Conservation (phyloP, 495 filamentous ascomycete genomes). For the Lineolata rhizophorae region DNA sequence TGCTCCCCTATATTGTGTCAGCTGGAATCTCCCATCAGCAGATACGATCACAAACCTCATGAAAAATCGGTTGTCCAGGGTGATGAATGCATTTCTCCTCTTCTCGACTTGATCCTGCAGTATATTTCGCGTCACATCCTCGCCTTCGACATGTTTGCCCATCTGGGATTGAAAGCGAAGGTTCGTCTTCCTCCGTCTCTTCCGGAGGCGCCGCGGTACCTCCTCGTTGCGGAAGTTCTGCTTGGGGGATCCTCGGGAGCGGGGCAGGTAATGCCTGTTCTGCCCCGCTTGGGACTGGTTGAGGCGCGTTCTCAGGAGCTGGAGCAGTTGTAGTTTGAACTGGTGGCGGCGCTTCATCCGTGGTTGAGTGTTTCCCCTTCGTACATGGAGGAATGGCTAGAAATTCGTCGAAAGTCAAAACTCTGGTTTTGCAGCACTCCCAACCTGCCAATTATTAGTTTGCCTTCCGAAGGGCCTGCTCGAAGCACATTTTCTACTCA, state of each 20-base stretch:
- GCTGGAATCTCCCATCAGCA: too few relatives aligned
- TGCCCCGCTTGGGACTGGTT: constrained; percentile 6
- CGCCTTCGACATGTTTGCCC: constrained; percentile 57
- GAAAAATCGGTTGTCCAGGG: constrained; percentile 74
- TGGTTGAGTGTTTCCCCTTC: constrained; percentile 74
- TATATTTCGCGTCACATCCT: constrained; percentile 46
- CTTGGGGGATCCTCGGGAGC: constrained; percentile 7
- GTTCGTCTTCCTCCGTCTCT: constrained; percentile 80
- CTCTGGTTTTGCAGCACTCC: constrained; percentile 98
- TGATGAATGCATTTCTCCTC: constrained; percentile 71
- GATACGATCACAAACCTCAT: too few relatives aligned
- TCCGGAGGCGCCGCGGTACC: constrained; percentile 41
- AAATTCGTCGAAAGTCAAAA: constrained; percentile 98
- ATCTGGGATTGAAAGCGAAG: constrained; percentile 39
- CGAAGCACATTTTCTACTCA: constrained; percentile 10
- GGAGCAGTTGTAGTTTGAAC: too few relatives aligned
- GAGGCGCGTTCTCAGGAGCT: too few relatives aligned
- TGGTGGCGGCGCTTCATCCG: constrained; percentile 44
- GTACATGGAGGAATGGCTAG: constrained; percentile 86
- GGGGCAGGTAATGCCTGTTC: constrained; percentile 4
- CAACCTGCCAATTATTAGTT: constrained; percentile 39
- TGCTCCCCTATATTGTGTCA: too few relatives aligned
- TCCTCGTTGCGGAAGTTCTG: constrained; percentile 22
- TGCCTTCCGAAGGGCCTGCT: not conserved
- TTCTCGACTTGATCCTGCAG: constrained; percentile 33